Percentiles rank a stretch among this genome's conserved stretches.
Conservation (phyloP, 2,329 filamentous ascomycete species). For the Diaporthe citri region DNA sequence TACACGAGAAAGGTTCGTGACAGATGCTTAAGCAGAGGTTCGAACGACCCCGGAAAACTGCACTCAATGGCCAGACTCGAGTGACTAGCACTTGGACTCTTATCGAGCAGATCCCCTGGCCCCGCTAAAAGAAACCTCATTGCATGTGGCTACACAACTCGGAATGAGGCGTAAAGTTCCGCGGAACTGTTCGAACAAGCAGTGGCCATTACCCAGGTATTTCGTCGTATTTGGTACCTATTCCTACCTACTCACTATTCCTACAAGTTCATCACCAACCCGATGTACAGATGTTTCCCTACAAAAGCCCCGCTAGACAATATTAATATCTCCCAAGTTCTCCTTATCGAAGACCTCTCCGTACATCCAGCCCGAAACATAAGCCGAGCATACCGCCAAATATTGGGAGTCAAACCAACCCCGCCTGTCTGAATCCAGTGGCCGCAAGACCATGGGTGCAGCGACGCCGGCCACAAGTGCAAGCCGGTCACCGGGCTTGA, state of each 20-base stretch:
- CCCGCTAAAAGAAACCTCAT: not conserved
- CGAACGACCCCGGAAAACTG: not conserved
- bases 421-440: not conserved
- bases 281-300: not conserved
- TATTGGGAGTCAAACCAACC: not conserved
- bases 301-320: not conserved
- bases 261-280: not conserved
- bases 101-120: not conserved
- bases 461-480: not conserved
- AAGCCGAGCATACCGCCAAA: constrained; percentile 5
- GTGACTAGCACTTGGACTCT: not conserved
- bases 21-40: not conserved
- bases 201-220: not conserved
- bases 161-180: not conserved
- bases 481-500: not conserved
- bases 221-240: not conserved
- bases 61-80: not conserved
- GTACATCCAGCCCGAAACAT: constrained; percentile 9
- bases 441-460: not conserved
- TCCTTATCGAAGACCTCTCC: not conserved
- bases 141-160: not conserved
- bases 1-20: no score
- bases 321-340: not conserved
- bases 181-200: not conserved
- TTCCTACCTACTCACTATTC: no score